phyloP scores from a whole-genome alignment of 441 rosid genomes.

The Erodium trifolium region DNA sequence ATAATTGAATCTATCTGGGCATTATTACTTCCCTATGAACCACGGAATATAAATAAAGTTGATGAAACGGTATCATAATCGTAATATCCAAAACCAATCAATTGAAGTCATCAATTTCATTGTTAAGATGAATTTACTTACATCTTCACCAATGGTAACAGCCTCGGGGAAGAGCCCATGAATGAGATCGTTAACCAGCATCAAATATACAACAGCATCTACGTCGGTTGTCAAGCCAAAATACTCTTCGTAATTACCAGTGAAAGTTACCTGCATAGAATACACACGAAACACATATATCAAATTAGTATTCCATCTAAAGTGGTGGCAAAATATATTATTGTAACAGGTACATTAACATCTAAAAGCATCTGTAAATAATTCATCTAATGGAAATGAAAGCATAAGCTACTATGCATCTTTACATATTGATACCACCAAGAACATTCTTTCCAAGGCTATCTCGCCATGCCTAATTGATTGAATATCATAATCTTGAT shows the following conservation, averaged over 20 bases:
- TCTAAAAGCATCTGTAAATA: neutral
- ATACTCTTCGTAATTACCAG: conserved; percentile 88
- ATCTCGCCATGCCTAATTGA: neutral
- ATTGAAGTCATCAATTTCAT: conserved; percentile 1
- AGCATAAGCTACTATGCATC: neutral
- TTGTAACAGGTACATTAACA: neutral
- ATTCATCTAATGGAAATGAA: neutral
- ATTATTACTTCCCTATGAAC: neutral
- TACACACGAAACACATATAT: conserved; percentile 13
- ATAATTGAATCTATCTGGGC: neutral
- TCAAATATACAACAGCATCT: conserved; percentile 83
- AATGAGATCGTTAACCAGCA: conserved; percentile 93
- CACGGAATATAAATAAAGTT: neutral
- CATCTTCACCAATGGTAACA: conserved; percentile 91
- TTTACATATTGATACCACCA: neutral
- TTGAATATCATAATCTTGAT: neutral
- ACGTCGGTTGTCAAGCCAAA: conserved; percentile 91
- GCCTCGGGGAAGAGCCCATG: conserved; percentile 94
- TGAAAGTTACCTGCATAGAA: conserved; percentile 58
- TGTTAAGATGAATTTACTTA: conserved; percentile 31
- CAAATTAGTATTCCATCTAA: neutral
- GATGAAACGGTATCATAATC: neutral
- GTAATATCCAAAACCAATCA: neutral
- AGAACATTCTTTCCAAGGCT: conserved; percentile 3
- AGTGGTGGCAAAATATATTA: neutral